Evolutionary conservation across 495 filamentous ascomycete genomes (phyloP).

Genomic region (Penicillium cosmopolitanum): DNA sequence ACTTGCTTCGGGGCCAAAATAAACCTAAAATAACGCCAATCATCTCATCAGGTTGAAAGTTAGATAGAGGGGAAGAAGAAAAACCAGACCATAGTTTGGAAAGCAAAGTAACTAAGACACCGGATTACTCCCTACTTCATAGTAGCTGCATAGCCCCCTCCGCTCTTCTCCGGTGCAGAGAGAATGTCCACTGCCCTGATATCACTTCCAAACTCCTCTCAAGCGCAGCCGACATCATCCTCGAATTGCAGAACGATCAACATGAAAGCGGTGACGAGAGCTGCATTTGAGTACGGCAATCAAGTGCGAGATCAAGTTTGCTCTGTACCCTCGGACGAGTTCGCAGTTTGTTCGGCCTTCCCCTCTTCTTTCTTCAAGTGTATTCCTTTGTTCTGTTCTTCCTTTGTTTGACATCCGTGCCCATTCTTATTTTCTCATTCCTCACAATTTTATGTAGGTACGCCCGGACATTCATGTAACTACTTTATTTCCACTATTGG

Average conservation of each 20-base stretch:
- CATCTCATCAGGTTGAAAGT: not conserved
- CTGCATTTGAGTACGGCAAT: not conserved
- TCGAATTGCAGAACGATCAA: not conserved
- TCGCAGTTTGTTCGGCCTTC: not conserved
- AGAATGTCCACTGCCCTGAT: not conserved
- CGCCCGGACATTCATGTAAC: too few relatives aligned
- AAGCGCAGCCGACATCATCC: not conserved
- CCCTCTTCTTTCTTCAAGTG: not conserved
- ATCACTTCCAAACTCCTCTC: not conserved
- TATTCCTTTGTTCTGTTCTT: not conserved
- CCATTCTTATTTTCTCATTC: not conserved
- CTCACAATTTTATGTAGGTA: not conserved
- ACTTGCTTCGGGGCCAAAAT: slow-evolving; percentile 8
- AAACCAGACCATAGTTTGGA: not conserved
- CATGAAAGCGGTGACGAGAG: not conserved
- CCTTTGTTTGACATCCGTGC: not conserved
- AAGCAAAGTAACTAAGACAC: not conserved
- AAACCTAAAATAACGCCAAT: slow-evolving; percentile 14
- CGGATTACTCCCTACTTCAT: not conserved
- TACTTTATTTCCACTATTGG: too few relatives aligned
- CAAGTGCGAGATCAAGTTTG: not conserved
- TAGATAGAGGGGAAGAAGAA: not conserved
- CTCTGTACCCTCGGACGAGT: not conserved
- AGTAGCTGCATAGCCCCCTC: not conserved
- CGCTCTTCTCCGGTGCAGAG: not conserved